These are phyloP conservation scores for Crucibulum laeve DNA, from an alignment of 768 basidiomycete genomes.

Conservation along the genomic window DNA sequence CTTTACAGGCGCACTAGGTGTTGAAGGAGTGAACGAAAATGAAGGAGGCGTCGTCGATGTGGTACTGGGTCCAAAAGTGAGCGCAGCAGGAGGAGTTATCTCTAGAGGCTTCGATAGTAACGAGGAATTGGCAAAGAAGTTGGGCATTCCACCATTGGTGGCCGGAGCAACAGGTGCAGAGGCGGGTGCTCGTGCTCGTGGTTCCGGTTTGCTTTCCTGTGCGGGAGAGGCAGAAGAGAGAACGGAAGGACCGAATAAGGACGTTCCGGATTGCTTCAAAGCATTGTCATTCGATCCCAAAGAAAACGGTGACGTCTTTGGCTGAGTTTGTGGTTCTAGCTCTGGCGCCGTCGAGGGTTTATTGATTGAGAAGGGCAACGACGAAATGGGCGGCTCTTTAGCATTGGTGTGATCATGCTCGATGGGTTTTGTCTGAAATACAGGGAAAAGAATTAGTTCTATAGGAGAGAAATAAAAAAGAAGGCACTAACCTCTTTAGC, in stretches of 20 bases:
- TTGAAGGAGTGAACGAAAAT: constrained; percentile 10
- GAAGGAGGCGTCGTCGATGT: neutral
- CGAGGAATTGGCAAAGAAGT: constrained; percentile 60
- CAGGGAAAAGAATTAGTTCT: constrained; percentile 7
- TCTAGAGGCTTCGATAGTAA: constrained; percentile 36
- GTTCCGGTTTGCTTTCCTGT: constrained; percentile 5
- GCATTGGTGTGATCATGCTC: constrained; percentile 36
- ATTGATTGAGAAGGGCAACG: constrained; percentile 64
- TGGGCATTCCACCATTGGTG: constrained; percentile 36
- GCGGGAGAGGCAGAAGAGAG: no score
- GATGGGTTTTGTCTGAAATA: constrained; percentile 25
- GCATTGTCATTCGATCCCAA: neutral
- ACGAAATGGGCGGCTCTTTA: constrained; percentile 63
- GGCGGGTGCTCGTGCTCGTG: constrained; percentile 3
- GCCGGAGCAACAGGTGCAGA: neutral
- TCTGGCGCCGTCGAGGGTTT: constrained; percentile 21
- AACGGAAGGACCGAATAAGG: no score
- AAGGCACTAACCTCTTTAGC: constrained; percentile 36
- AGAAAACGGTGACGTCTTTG: constrained; percentile 1
- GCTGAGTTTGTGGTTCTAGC: no score
- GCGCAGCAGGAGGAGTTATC: constrained; percentile 18
- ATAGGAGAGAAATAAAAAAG: neutral
- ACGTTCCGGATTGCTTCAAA: no score
- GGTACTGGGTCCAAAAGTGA: constrained; percentile 12
- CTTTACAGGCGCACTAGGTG: constrained; percentile 24